These are phyloP conservation scores for Claviceps purpurea DNA, from an alignment of 2,329 filamentous ascomycete species.

Conservation along the genomic window DNA sequence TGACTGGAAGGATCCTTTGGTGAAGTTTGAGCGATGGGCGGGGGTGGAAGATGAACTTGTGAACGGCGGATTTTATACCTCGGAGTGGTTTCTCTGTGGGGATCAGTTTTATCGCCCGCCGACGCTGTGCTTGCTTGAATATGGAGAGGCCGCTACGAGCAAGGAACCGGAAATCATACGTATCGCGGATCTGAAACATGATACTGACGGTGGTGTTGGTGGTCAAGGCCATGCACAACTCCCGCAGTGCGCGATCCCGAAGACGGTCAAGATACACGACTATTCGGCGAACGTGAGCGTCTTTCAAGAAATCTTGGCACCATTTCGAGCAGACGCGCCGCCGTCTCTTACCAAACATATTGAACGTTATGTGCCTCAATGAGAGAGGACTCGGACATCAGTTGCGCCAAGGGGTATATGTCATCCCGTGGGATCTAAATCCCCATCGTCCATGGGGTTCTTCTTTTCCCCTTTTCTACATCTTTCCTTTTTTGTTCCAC, in stretches of 20 bases:
- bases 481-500: neutral
- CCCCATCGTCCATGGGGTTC: neutral
- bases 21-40: constrained; percentile 58
- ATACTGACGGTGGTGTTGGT: neutral
- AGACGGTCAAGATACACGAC: constrained; percentile 9
- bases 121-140: constrained; percentile 17
- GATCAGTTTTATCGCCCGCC: constrained; percentile 21
- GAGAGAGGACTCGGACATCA: neutral
- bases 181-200: constrained; percentile 6
- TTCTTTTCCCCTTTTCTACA: neutral
- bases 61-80: constrained; percentile 55
- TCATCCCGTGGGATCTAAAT: too few relatives aligned
- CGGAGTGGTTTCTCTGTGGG: constrained; percentile 23
- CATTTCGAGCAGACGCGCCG: constrained; percentile 2
- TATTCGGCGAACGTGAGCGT: constrained; percentile 10
- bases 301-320: constrained; percentile 5
- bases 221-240: neutral
- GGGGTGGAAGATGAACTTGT: constrained; percentile 49
- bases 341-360: neutral
- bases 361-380: neutral
- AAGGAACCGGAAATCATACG: constrained; percentile 10
- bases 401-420: too few relatives aligned
- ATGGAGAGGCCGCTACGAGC: neutral
- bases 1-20: constrained; percentile 57
- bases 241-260: neutral